A percentile compares a stretch with the other conserved stretches of the same genome.
Evolutionary conservation across 495 filamentous ascomycete species (phyloP).

Genomic region (Penicillium lividum): DNA sequence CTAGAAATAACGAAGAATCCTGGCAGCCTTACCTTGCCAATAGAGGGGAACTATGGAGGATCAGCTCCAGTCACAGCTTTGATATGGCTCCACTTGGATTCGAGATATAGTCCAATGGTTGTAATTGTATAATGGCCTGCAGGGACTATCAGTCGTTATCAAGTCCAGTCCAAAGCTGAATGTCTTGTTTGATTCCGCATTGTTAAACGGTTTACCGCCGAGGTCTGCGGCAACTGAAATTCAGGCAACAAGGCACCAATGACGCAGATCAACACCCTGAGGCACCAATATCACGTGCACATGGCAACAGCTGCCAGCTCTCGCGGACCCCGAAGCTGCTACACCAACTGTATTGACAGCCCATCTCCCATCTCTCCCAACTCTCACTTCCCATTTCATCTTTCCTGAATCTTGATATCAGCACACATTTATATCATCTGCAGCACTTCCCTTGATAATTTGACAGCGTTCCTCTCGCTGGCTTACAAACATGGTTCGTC

Average conservation of each 20-base stretch:
- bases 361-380: conserved; percentile 21
- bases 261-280: conserved; percentile 26
- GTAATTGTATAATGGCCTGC: not conserved
- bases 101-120: not conserved
- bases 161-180: not conserved
- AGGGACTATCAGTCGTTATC: not conserved
- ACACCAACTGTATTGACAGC: conserved; percentile 21
- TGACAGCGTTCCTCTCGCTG: conserved; percentile 22
- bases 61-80: conserved; percentile 2
- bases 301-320: conserved; percentile 35
- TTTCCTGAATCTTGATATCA: conserved; percentile 4
- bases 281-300: conserved; percentile 26
- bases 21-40: conserved; percentile 22
- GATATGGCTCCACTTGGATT: not conserved
- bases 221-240: conserved; percentile 3
- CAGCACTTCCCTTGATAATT: conserved; percentile 6
- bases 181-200: not conserved
- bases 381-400: conserved; percentile 9
- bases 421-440: conserved; percentile 1
- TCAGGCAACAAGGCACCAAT: conserved; percentile 26
- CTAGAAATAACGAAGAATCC: not conserved
- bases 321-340: conserved; percentile 16
- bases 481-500: conserved; percentile 41
- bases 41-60: conserved; percentile 25
- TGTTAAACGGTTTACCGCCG: not conserved